Percentiles rank a stretch among this genome's conserved stretches.
These are phyloP conservation scores for Astrephomene gubernaculifera DNA, from an alignment of 139 green algal genomes.

Conservation along the genomic window DNA sequence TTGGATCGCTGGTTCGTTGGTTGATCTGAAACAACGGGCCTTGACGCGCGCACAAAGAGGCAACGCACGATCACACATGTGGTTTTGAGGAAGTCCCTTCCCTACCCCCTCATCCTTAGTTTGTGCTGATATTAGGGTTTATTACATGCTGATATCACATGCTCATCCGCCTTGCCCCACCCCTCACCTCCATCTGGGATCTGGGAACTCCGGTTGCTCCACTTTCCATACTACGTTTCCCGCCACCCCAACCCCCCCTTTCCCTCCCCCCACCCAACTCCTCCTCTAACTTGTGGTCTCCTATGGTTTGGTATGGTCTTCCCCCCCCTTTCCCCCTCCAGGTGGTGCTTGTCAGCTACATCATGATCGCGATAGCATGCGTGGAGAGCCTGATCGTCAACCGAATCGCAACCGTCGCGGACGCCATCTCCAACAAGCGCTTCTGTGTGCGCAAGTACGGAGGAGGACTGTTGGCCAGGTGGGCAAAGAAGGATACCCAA, in stretches of 20 bases:
- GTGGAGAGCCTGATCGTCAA: conserved; percentile 29
- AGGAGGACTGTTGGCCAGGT: not conserved
- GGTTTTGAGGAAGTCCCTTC: not conserved
- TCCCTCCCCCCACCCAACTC: not conserved
- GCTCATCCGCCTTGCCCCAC: too few relatives aligned
- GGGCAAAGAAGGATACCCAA: not conserved
- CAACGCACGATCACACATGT: not conserved
- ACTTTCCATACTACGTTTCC: too few relatives aligned
- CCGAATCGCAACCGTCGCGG: not conserved
- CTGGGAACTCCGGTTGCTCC: too few relatives aligned
- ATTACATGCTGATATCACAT: too few relatives aligned
- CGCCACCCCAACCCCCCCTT: not conserved
- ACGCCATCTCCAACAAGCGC: conserved; percentile 3
- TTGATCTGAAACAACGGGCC: too few relatives aligned
- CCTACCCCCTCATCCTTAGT: not conserved
- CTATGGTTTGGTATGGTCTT: not conserved
- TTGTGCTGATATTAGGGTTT: not conserved
- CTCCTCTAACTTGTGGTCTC: not conserved
- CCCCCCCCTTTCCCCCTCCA: not conserved
- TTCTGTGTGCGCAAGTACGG: not conserved
- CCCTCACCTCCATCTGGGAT: too few relatives aligned
- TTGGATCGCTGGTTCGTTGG: not conserved
- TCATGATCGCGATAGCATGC: conserved; percentile 14
- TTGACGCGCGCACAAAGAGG: too few relatives aligned
- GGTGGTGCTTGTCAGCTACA: conserved; percentile 25